Percentiles rank a stretch among this genome's conserved stretches.
phyloP scores from a whole-genome alignment of 2,329 filamentous ascomycete species.

The Knoxdaviesia capensis region DNA sequence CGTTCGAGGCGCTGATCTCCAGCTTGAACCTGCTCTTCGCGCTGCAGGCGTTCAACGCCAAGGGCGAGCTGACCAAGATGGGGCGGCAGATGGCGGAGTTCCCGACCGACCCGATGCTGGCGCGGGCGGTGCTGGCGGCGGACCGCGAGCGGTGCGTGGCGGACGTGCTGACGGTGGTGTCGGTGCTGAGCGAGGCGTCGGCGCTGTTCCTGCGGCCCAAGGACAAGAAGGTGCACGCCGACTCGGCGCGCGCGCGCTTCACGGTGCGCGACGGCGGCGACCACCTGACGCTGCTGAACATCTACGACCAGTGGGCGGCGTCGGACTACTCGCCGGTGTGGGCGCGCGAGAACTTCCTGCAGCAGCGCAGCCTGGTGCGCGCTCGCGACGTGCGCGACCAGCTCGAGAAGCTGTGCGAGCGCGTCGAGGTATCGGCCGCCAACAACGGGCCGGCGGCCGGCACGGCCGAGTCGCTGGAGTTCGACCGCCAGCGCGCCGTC shows the following conservation, averaged over 20 bases:
- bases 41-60: constrained; percentile 71
- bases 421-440: constrained; percentile 66
- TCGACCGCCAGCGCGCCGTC: constrained; percentile 34
- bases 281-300: constrained; percentile 69
- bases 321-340: constrained; percentile 75
- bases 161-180: constrained; percentile 81
- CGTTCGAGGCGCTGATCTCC: constrained; percentile 72
- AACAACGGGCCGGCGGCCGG: constrained; percentile 54
- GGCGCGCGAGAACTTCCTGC: constrained; percentile 82
- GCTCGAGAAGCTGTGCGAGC: constrained; percentile 76
- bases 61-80: constrained; percentile 73
- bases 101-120: constrained; percentile 78
- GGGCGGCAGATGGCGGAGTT: constrained; percentile 93
- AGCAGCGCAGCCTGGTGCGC: constrained; percentile 73
- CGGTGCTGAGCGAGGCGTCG: constrained; percentile 77
- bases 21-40: constrained; percentile 84
- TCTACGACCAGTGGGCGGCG: constrained; percentile 93
- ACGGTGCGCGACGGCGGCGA: constrained; percentile 83
- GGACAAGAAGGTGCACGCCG: constrained; percentile 92
- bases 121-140: constrained; percentile 72
- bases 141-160: constrained; percentile 85
- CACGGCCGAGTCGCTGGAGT: constrained; percentile 20
- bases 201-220: constrained; percentile 88
- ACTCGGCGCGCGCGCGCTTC: constrained; percentile 75
- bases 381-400: constrained; percentile 87